Base-by-base conservation (phyloP, 2,329 filamentous ascomycete genomes). In the Arthrobotrys iridis region DNA sequence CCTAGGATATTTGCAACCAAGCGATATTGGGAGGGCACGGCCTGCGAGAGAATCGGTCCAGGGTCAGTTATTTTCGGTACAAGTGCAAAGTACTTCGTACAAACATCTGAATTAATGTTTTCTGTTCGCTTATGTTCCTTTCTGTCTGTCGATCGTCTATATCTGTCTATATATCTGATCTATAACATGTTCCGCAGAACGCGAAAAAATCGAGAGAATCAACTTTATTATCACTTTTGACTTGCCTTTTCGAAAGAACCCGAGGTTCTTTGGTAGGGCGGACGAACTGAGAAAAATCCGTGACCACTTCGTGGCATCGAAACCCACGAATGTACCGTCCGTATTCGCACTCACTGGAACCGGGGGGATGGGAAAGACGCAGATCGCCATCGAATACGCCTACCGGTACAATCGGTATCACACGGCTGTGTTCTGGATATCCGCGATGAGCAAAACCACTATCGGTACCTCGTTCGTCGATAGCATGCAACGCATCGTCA, bases 361-460 rank as follows among this genome's bases (percentile, higher is more conserved):
- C n/a, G n/a, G n/a, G n/a, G n/a, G n/a, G n/a, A n/a, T n/a, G n/a
- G n/a, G n/a, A n/a, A n/a, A 66, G 79, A 76, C 46, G 72, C 66
- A 10, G 73, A 74, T 43, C 4, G 22, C 22, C 8, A 11, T 62
- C 65, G 55, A 37, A 60, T 13, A 35, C 3, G 7, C 62, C 62
- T n/a, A 7, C 48, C 7, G 55, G 65, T 22, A 37, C 15, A 45
- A 64, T 8, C n/a, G 58, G 7, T 22, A 66, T 2, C 79, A 78
- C 45, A 68, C 77, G 33, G 77, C 78, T 5, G 43, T 80, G 8
- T 79, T 80, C 73, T 79, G 77, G 78, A 35, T 80, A 13, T 37
- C 33, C n/a, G n/a, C n/a, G n/a, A n/a, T n/a, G 55, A 22, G 43
- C 6, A 1, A 24, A 62, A 62, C 20, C 40, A 67, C 30, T 1